Base-by-base conservation (phyloP, 495 filamentous ascomycete genomes). In the Cercophora scortea region DNA sequence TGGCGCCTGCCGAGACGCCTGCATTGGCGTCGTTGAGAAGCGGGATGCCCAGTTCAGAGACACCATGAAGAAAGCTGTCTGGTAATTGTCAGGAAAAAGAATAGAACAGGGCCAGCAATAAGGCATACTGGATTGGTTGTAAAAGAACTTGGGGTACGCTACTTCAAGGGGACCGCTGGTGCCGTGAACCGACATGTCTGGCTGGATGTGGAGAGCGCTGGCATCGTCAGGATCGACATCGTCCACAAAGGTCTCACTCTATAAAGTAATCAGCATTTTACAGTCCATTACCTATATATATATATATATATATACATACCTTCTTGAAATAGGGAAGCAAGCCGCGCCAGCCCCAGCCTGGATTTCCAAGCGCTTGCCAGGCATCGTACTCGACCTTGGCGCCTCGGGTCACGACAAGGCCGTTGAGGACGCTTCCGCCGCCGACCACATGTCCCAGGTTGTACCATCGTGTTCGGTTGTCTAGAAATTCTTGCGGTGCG, bases 261-360 rank as follows among this genome's bases (percentile, higher is more conserved):
- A 18, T 0, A 33, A 32, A 4, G 4, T 4, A 41, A 34, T 59
- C 18, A 59, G 60, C 3, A 8, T 6, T 48, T 19, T n/a, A 16
- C 25, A 25, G 25, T 25, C 25, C 25, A 25, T 25, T 25, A 5
- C 25, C 25, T 25, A 5, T 25, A 5, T 25, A n/a, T n/a, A 18
- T 12, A 38, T 35, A 19, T 8, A 18, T 1, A 17, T 11, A 18
- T 1, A 1, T 13, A 44, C 55, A 2, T 16, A 75, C 74, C 67
- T 78, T 79, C 43, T 68, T 71, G 60, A 79, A 80, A 58, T 86
- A 87, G 1, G 80, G 79, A 17, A 81, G 58, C 18, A 87, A 61
- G 35, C 59, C 76, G 1, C 73, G 52, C 79, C 81, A 86, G 51
- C 71, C 76, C 84, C 83, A 87, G n/a, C 81, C 80, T 2, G 73